A percentile compares a stretch with the other conserved stretches of the same genome.
These are phyloP conservation scores for Dalbergia cultrata DNA, from an alignment of 306 rosid species.

Conservation along the genomic window DNA sequence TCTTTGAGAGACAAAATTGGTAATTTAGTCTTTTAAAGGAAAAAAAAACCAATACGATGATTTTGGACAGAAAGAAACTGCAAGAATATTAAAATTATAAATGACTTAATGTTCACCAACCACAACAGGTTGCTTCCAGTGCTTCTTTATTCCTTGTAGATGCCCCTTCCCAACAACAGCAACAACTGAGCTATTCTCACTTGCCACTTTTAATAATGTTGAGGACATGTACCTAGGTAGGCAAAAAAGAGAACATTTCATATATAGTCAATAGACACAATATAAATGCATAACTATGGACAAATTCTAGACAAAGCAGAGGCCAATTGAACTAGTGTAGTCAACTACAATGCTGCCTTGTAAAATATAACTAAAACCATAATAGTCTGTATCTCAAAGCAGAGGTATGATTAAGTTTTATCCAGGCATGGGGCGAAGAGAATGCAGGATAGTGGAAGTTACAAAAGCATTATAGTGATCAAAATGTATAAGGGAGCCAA, in stretches of 20 bases:
- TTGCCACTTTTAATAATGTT: slow-evolving; percentile 71
- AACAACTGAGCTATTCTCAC: slow-evolving; percentile 72
- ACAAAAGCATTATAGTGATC: not conserved
- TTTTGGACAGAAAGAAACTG: slow-evolving; percentile 13
- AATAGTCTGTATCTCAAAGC: slow-evolving; percentile 10
- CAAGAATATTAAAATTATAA: slow-evolving; percentile 18
- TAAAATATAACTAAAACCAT: slow-evolving; percentile 13
- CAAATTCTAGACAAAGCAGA: slow-evolving; percentile 16
- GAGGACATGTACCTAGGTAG: slow-evolving; percentile 85
- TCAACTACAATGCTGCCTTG: slow-evolving; percentile 19
- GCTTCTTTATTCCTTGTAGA: slow-evolving; percentile 85
- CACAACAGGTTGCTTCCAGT: slow-evolving; percentile 89
- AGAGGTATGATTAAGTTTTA: slow-evolving; percentile 17
- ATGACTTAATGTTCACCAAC: slow-evolving; percentile 55
- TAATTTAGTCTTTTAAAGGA: too few species aligned
- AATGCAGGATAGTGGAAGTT: not conserved
- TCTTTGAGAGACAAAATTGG: too few species aligned
- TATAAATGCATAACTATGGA: slow-evolving; percentile 14
- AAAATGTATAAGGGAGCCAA: slow-evolving; percentile 2
- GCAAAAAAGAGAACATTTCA: slow-evolving; percentile 15
- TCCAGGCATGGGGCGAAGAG: slow-evolving; percentile 1
- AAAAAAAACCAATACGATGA: not conserved
- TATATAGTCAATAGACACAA: slow-evolving; percentile 3
- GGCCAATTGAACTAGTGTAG: not conserved
- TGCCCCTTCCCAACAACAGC: slow-evolving; percentile 98